These are phyloP conservation scores for Ophiocordyceps camponoti-leonardi DNA, from an alignment of 2,329 filamentous ascomycete species.

Conservation along the genomic window DNA sequence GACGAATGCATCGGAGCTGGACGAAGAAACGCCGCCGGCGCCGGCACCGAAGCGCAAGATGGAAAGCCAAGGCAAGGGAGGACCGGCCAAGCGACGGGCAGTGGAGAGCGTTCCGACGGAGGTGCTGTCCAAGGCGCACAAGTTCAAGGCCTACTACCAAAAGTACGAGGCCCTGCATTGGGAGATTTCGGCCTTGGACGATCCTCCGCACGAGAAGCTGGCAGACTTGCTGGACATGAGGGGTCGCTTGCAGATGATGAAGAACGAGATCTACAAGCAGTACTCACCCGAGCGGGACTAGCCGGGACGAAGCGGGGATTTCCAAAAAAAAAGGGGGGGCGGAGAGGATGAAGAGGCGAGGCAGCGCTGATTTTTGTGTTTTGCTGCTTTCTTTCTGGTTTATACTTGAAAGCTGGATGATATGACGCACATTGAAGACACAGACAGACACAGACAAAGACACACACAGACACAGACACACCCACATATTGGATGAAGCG, in stretches of 20 bases:
- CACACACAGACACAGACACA: no score
- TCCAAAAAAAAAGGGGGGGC: no score
- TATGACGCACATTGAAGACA: no score
- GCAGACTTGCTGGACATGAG: conserved; percentile 36
- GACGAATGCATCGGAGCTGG: conserved; percentile 46
- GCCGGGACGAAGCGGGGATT: conserved; percentile 3
- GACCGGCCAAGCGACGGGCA: conserved; percentile 12
- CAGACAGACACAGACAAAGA: no score
- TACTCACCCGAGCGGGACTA: conserved; percentile 14
- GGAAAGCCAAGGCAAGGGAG: conserved; percentile 9
- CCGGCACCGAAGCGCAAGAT: conserved; percentile 26
- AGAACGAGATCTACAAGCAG: conserved; percentile 38
- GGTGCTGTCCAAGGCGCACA: conserved; percentile 32
- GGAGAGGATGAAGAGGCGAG: not conserved
- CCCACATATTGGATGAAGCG: no score
- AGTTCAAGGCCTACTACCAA: conserved; percentile 38
- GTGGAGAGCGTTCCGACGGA: conserved; percentile 17
- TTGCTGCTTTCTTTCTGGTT: no score
- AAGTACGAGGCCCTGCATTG: conserved; percentile 39
- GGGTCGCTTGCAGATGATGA: conserved; percentile 34
- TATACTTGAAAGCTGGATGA: no score
- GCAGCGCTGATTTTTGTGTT: conserved; percentile 2
- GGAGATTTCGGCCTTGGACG: conserved; percentile 31
- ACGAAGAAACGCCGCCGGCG: conserved; percentile 19
- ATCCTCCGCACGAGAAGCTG: conserved; percentile 34